Base-by-base conservation (phyloP, 2,329 filamentous ascomycete species). In the Tothia fuscella region DNA sequence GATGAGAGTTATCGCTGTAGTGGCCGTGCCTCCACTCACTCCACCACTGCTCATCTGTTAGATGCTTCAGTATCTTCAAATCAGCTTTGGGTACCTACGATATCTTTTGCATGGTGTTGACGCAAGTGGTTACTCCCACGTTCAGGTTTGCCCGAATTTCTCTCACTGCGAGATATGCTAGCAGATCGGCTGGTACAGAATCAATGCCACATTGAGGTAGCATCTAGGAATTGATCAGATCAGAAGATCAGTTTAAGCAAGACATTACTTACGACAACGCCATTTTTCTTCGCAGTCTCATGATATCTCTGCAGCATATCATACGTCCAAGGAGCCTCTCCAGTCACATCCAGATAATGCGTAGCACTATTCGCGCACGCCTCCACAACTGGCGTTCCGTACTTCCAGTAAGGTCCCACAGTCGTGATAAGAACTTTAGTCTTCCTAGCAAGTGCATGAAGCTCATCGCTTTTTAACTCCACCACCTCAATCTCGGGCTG, bases 301-400 rank as follows among this genome's bases (percentile, higher is more conserved):
- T 80, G 68, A 51, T 78, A 79, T 50, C 76, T 74, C 16, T 68
- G 57, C 43, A 80, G 67, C 61, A 80, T 77, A 35, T 74, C 67
- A 47, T 69, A 68, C 29, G 78, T 65, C 76, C 77, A 82, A 2
- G 74, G 73, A 1, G 71, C 67, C 54, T 81, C 77, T 36, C 77
- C 78, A 4, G 77, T 80, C 36, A 70, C 72, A 54, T 82, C 78
- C 42, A 82, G 58, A 51, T 82, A 82, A 55, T 82, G 77, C 3
- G 78, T 82, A 5, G 78, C 77, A 48, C 68, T 71, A 40, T 69
- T 64, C 3, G 74, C 76, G 52, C 77, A 82, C 5, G 77, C 77
- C 49, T 76, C 72, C 6, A 82, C 67, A 3, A 80, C 73, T 1
- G 72, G 71, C 24, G 71, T 71, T n/a, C 77, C 78, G 55, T 79